These are phyloP conservation scores for Acacia crassicarpa DNA, from an alignment of 306 rosid species.

Conservation along the genomic window DNA sequence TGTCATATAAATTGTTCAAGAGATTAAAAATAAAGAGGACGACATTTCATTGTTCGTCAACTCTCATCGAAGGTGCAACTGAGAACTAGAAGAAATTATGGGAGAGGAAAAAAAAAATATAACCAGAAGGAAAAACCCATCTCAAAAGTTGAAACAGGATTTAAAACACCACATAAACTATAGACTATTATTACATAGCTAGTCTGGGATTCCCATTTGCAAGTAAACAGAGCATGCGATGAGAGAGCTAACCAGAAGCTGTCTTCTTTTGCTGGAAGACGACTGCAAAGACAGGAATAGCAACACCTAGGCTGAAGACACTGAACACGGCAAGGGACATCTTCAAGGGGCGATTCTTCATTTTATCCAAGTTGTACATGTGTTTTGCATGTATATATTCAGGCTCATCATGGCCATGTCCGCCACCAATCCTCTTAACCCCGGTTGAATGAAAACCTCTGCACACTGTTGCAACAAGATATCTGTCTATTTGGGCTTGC, in stretches of 20 bases:
- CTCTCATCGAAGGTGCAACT: neutral
- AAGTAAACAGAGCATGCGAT: slow-evolving; percentile 11
- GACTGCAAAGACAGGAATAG: slow-evolving; percentile 50
- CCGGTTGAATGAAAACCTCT: slow-evolving; percentile 51
- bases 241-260: slow-evolving; percentile 40
- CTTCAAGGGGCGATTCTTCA: slow-evolving; percentile 47
- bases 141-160: slow-evolving; percentile 31
- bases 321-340: slow-evolving; percentile 53
- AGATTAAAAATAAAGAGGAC: neutral
- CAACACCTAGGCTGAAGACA: slow-evolving; percentile 57
- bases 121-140: slow-evolving; percentile 35
- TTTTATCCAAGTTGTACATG: slow-evolving; percentile 58
- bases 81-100: neutral
- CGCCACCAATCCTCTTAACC: slow-evolving; percentile 50
- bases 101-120: slow-evolving; percentile 13
- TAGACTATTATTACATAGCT: slow-evolving; percentile 17
- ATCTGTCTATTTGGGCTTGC: neutral
- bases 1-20: neutral
- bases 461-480: slow-evolving; percentile 40
- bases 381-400: slow-evolving; percentile 47
- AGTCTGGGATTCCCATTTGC: slow-evolving; percentile 33
- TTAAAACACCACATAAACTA: slow-evolving; percentile 19
- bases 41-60: neutral
- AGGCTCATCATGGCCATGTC: slow-evolving; percentile 46
- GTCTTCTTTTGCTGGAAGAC: slow-evolving; percentile 60